Percentiles rank a stretch among this genome's conserved stretches.
Evolutionary conservation across 768 basidiomycete genomes (phyloP).

Genomic region (Russula foetens): DNA sequence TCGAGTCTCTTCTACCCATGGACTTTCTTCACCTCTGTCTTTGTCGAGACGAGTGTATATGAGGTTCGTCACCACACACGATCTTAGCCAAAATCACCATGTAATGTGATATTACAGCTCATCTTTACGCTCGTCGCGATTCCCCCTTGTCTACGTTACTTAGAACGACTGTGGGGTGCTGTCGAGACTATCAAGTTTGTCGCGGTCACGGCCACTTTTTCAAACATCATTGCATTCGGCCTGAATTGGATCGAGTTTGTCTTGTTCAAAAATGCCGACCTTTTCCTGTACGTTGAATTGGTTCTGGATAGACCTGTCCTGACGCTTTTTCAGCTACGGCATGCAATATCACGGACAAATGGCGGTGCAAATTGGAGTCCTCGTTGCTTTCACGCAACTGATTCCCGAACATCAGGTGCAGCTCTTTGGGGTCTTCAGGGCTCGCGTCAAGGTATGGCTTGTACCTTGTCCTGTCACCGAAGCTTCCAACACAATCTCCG

Average conservation of each 20-base stretch:
- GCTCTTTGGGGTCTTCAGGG: slow-evolving; percentile 72
- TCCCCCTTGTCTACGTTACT: slow-evolving; percentile 77
- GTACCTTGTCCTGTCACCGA: background rate
- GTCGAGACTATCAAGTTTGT: slow-evolving; percentile 83
- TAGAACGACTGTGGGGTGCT: slow-evolving; percentile 93
- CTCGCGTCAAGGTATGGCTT: slow-evolving; percentile 74
- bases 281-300: slow-evolving; percentile 63
- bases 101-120: slow-evolving; percentile 43
- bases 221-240: slow-evolving; percentile 83
- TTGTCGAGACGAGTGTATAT: slow-evolving; percentile 75
- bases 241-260: slow-evolving; percentile 85
- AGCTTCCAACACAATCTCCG: background rate
- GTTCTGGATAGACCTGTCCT: slow-evolving; percentile 5
- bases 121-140: slow-evolving; percentile 67
- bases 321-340: slow-evolving; percentile 50
- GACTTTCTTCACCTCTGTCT: slow-evolving; percentile 84
- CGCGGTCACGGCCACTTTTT: slow-evolving; percentile 62
- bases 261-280: slow-evolving; percentile 56
- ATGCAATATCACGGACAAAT: slow-evolving; percentile 90
- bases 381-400: slow-evolving; percentile 95
- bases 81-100: background rate
- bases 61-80: slow-evolving; percentile 53
- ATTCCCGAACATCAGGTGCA: slow-evolving; percentile 99
- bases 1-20: slow-evolving; percentile 80
- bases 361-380: slow-evolving; percentile 77